These are phyloP conservation scores for Rubia tinctorum DNA, from an alignment of 305 asterid species.

Conservation along the genomic window DNA sequence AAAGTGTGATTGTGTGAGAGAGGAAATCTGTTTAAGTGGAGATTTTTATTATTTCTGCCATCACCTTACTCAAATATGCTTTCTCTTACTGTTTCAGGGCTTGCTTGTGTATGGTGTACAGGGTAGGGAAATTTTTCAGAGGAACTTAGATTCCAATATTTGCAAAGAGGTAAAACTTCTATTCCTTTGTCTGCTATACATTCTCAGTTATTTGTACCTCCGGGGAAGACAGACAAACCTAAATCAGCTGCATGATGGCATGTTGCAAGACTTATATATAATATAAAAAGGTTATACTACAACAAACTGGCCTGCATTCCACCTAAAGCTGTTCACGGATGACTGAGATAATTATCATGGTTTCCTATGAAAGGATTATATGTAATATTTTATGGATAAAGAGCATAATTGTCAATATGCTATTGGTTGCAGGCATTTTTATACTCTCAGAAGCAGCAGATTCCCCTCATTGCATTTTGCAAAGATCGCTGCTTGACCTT, in stretches of 20 bases:
- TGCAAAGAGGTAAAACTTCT: slow-evolving; percentile 68
- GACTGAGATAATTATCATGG: too few relatives aligned
- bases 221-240: not conserved
- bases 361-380: not conserved
- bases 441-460: slow-evolving; percentile 71
- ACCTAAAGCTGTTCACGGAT: not conserved
- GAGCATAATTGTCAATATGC: not conserved
- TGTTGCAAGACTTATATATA: not conserved
- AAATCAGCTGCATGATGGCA: not conserved
- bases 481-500: slow-evolving; percentile 80
- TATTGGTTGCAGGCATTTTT: slow-evolving; percentile 57
- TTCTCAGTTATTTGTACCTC: not conserved
- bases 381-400: not conserved
- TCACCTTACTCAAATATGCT: slow-evolving; percentile 18
- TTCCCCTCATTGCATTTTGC: slow-evolving; percentile 88
- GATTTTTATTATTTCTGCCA: not conserved
- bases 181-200: not conserved
- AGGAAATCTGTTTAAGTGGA: not conserved
- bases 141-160: slow-evolving; percentile 65
- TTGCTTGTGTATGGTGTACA: slow-evolving; percentile 93
- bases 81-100: slow-evolving; percentile 58
- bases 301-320: not conserved
- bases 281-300: not conserved
- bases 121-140: slow-evolving; percentile 83
- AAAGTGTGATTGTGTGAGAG: too few relatives aligned